Evolutionary conservation across 345 rosid genomes (phyloP).

Genomic region (Trapa bicornis): DNA sequence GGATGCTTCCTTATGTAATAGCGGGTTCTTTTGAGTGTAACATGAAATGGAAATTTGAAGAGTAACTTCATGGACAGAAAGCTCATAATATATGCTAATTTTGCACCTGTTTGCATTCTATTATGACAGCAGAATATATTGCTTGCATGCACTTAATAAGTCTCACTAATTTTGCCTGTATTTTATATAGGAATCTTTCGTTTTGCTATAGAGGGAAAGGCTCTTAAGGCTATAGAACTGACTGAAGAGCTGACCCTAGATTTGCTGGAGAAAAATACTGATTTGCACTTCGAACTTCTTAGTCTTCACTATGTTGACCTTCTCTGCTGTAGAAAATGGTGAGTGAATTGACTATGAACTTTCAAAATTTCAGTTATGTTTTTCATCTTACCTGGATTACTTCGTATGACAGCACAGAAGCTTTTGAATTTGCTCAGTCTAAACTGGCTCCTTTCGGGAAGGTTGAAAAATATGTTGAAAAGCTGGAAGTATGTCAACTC

Average conservation of each 20-base stretch:
- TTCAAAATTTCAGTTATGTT: slow-evolving; percentile 3
- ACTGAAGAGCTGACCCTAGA: slow-evolving; percentile 63
- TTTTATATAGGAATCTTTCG: slow-evolving; percentile 42
- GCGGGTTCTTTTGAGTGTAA: neutral
- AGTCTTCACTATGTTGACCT: slow-evolving; percentile 87
- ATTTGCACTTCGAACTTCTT: slow-evolving; percentile 76
- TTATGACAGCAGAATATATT: neutral
- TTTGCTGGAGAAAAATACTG: slow-evolving; percentile 63
- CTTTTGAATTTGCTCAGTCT: slow-evolving; percentile 74
- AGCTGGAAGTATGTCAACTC: slow-evolving; percentile 66
- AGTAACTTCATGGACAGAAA: neutral
- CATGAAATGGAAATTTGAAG: neutral
- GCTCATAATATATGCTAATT: neutral
- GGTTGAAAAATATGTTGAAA: slow-evolving; percentile 55
- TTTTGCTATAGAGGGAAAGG: slow-evolving; percentile 60
- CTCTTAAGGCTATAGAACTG: slow-evolving; percentile 74
- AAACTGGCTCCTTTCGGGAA: slow-evolving; percentile 67
- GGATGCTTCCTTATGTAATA: neutral
- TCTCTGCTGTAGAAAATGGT: slow-evolving; percentile 51
- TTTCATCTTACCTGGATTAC: slow-evolving; percentile 6
- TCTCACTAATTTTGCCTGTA: neutral
- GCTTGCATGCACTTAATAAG: neutral
- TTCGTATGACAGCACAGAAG: slow-evolving; percentile 62
- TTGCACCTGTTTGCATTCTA: neutral
- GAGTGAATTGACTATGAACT: slow-evolving; percentile 13